Conservation (phyloP, 1,284 basidiomycete species). For the Flammula alnicola region DNA sequence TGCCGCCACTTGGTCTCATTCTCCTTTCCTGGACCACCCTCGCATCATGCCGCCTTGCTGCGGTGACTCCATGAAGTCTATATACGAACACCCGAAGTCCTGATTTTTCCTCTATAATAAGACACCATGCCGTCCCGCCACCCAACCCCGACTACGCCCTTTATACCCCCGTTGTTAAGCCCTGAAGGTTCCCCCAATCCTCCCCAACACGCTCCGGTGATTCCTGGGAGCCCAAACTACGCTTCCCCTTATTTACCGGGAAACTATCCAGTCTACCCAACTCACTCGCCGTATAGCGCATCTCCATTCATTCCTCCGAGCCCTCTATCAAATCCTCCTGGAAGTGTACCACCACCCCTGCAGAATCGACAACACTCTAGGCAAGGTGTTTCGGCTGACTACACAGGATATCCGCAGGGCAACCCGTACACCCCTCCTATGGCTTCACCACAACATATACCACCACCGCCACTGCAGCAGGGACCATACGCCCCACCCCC, state of each 20-base stretch:
- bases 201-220: conserved; percentile 28
- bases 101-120: conserved; percentile 7
- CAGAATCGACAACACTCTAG: conserved; percentile 10
- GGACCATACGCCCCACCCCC: conserved; percentile 7
- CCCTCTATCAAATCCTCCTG: conserved; percentile 20
- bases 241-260: conserved; percentile 16
- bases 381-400: conserved; percentile 28
- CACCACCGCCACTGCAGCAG: conserved; percentile 4
- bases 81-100: conserved; percentile 10
- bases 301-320: conserved; percentile 28
- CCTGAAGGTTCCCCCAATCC: conserved; percentile 26
- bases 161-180: conserved; percentile 35
- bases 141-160: conserved; percentile 33
- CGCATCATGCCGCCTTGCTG: neutral
- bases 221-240: conserved; percentile 24
- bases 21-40: neutral
- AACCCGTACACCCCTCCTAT: conserved; percentile 16
- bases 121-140: conserved; percentile 22
- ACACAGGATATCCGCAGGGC: conserved; percentile 31
- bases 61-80: conserved; percentile 12
- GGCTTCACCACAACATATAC: conserved; percentile 3
- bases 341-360: conserved; percentile 8
- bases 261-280: conserved; percentile 24
- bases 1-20: neutral
- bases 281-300: conserved; percentile 21